phyloP scores from a whole-genome alignment of 2,329 filamentous ascomycete genomes.

The Sordariomycetes sp. region DNA sequence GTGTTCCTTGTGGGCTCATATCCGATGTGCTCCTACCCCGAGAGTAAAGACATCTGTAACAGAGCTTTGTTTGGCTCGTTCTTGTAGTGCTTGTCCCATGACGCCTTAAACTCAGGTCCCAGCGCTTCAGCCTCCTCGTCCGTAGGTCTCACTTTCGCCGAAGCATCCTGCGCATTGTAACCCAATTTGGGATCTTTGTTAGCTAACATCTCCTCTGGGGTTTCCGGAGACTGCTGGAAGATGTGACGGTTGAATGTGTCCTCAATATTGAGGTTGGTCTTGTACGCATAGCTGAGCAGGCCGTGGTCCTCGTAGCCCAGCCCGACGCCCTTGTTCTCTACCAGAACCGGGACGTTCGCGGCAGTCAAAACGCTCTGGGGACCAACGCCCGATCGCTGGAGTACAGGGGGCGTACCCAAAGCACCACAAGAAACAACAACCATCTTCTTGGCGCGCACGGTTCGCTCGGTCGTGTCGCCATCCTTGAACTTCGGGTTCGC shows the following conservation, averaged over 20 bases:
- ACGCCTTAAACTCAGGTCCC: conserved; percentile 35
- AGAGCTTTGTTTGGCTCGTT: conserved; percentile 28
- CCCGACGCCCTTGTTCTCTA: conserved; percentile 12
- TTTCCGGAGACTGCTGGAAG: conserved; percentile 31
- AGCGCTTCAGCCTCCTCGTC: conserved; percentile 37
- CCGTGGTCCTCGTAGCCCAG: conserved; percentile 37
- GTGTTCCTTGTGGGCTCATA: neutral
- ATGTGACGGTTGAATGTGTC: conserved; percentile 41
- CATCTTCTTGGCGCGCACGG: conserved; percentile 31
- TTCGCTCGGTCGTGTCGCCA: neutral
- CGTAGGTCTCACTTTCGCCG: conserved; percentile 42
- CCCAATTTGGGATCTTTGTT: conserved; percentile 37
- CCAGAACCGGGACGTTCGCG: conserved; percentile 10
- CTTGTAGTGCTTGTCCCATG: conserved; percentile 41
- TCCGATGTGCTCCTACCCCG: conserved; percentile 2
- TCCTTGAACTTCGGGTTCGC: neutral
- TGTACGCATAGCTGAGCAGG: conserved; percentile 42
- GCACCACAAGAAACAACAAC: conserved; percentile 33
- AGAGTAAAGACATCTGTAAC: conserved; percentile 27
- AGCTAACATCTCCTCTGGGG: conserved; percentile 29
- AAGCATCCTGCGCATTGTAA: conserved; percentile 43
- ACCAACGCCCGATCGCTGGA: conserved; percentile 43
- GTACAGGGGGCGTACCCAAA: conserved; percentile 32
- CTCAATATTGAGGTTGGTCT: conserved; percentile 14
- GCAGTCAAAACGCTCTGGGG: conserved; percentile 17